phyloP scores from a whole-genome alignment of 2,329 filamentous ascomycete genomes.

The Talaromyces piceae region DNA sequence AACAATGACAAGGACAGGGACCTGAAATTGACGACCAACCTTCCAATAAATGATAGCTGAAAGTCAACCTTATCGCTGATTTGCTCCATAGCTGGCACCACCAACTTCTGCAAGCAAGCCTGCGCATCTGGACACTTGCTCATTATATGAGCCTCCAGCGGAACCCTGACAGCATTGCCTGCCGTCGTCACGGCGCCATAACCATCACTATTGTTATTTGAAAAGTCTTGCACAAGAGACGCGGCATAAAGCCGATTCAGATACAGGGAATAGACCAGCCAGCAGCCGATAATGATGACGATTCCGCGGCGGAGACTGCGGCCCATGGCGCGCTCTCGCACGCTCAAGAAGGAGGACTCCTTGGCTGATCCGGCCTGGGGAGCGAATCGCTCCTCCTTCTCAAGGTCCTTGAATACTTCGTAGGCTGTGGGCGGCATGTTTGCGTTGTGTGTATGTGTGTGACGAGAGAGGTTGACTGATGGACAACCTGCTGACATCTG shows the following conservation, averaged over 20 bases:
- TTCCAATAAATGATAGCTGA: constrained; percentile 81
- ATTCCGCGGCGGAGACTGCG: constrained; percentile 8
- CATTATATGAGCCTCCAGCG: constrained; percentile 93
- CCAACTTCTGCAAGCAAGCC: constrained; percentile 70
- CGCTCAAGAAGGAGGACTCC: constrained; percentile 1
- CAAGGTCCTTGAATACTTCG: constrained; percentile 11
- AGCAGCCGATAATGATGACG: constrained; percentile 11
- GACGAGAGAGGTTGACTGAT: background rate
- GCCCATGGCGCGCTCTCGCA: constrained; percentile 10
- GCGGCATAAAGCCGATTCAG: constrained; percentile 8
- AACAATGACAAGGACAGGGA: too few species aligned
- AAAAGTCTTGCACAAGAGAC: background rate
- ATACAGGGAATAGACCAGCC: constrained; percentile 10
- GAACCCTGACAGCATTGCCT: constrained; percentile 42
- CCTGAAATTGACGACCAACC: too few species aligned
- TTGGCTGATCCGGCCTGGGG: constrained; percentile 6
- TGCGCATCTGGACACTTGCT: constrained; percentile 90
- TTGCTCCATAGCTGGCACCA: constrained; percentile 80
- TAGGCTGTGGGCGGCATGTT: constrained; percentile 10
- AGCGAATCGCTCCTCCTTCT: constrained; percentile 9
- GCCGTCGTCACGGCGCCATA: background rate
- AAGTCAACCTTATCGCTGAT: constrained; percentile 83
- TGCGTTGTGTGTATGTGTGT: background rate
- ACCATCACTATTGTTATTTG: background rate
- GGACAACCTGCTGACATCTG: too few species aligned